A percentile compares a stretch with the other conserved stretches of the same genome.
phyloP scores from a whole-genome alignment of 1,139 yeast genomes.

The Wickerhamomyces sp. region DNA sequence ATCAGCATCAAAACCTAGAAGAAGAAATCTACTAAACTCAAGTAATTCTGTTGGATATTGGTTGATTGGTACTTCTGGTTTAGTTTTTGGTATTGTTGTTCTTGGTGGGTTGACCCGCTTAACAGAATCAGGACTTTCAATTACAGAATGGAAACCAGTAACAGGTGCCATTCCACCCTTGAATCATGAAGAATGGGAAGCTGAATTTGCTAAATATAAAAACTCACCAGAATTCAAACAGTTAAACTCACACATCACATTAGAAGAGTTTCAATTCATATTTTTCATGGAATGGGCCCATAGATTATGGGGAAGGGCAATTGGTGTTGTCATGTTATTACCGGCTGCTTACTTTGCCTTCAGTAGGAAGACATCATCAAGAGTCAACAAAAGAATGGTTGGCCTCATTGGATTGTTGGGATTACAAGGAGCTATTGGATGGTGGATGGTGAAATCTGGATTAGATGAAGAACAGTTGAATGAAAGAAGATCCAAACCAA shows the following conservation, averaged over 20 bases:
- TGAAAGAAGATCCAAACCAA: slow-evolving; percentile 84
- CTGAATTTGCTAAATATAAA: slow-evolving; percentile 75
- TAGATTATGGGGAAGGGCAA: slow-evolving; percentile 84
- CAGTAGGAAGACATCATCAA: slow-evolving; percentile 59
- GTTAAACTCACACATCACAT: slow-evolving; percentile 81
- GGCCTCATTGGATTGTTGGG: slow-evolving; percentile 78
- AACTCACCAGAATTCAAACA: slow-evolving; percentile 88
- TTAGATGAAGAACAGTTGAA: slow-evolving; percentile 74
- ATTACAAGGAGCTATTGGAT: slow-evolving; percentile 91
- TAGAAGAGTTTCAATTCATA: slow-evolving; percentile 93
- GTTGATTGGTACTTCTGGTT: slow-evolving; percentile 83
- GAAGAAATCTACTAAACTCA: slow-evolving; percentile 26
- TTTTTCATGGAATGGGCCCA: slow-evolving; percentile 98
- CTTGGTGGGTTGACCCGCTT: slow-evolving; percentile 93
- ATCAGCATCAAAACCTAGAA: slow-evolving; percentile 6
- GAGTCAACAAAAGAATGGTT: slow-evolving; percentile 62
- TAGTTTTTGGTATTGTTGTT: slow-evolving; percentile 94
- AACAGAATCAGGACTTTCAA: slow-evolving; percentile 92
- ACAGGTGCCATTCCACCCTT: slow-evolving; percentile 93
- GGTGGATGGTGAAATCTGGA: slow-evolving; percentile 99
- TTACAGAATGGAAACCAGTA: slow-evolving; percentile 98
- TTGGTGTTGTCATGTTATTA: slow-evolving; percentile 74
- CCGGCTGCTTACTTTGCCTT: slow-evolving; percentile 84
- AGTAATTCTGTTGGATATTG: slow-evolving; percentile 71
- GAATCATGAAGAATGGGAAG: slow-evolving; percentile 75